These are phyloP conservation scores for Pichia manshurica DNA, from an alignment of 805 yeast genomes.

Conservation along the genomic window DNA sequence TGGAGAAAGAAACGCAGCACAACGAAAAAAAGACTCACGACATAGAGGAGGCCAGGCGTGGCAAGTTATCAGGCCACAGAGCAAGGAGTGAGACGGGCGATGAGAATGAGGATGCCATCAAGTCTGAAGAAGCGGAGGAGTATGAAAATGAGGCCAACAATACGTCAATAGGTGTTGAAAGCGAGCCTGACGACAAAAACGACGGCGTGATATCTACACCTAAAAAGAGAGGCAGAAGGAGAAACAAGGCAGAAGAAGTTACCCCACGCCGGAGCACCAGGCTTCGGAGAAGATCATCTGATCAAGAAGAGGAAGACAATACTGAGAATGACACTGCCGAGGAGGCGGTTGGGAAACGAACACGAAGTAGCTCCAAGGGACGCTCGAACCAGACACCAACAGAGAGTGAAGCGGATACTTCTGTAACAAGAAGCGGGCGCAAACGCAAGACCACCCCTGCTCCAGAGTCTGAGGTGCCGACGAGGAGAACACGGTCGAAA, in stretches of 20 bases:
- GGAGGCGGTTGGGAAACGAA: constrained; percentile 3
- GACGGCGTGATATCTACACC: not conserved
- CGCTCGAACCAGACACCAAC: not conserved
- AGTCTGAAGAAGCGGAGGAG: not conserved
- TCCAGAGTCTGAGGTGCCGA: not conserved
- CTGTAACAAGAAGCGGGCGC: constrained; percentile 9
- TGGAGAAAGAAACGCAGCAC: constrained; percentile 10
- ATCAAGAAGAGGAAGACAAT: constrained; percentile 13
- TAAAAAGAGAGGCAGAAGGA: not conserved
- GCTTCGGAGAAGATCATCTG: constrained; percentile 16
- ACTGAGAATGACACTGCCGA: constrained; percentile 7
- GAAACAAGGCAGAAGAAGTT: constrained; percentile 7
- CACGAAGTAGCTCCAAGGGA: constrained; percentile 2
- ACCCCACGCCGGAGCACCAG: constrained; percentile 12
- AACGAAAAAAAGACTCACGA: constrained; percentile 7
- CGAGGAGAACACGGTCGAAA: not conserved
- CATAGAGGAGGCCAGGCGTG: constrained; percentile 6
- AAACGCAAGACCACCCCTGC: constrained; percentile 4
- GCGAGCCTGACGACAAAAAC: not conserved
- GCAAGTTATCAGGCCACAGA: not conserved
- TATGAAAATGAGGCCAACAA: not conserved
- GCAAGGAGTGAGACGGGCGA: too few species aligned
- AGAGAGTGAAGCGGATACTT: not conserved
- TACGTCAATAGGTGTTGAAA: not conserved
- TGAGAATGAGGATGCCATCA: not conserved